Evolutionary conservation across 495 filamentous ascomycete species (phyloP).

Genomic region (Aspergillus diversus): DNA sequence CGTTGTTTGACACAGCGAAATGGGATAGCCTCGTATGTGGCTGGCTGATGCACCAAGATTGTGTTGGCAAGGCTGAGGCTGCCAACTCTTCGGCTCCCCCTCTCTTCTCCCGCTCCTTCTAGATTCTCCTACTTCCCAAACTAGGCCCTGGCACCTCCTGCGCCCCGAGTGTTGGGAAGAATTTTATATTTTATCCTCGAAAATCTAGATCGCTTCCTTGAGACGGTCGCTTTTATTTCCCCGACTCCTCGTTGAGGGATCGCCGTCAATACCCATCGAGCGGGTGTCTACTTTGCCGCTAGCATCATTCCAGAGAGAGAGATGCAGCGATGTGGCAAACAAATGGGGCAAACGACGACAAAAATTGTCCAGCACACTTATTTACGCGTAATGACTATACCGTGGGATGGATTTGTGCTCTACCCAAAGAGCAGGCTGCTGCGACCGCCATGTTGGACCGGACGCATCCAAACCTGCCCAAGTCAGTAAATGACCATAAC

Average conservation of each 20-base stretch:
- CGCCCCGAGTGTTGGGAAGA: too few species aligned
- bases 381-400: neutral
- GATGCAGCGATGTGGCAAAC: neutral
- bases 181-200: neutral
- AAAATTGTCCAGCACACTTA: neutral
- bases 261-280: too few species aligned
- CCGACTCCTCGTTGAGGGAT: neutral
- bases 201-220: neutral
- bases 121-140: too few species aligned
- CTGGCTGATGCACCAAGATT: neutral
- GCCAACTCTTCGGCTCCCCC: neutral
- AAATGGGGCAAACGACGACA: neutral
- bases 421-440: slow-evolving; percentile 5
- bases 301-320: neutral
- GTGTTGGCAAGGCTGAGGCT: neutral
- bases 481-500: neutral
- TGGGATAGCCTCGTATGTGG: neutral
- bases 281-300: neutral
- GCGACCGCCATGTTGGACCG: slow-evolving; percentile 4
- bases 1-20: neutral
- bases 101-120: too few species aligned
- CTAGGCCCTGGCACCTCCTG: too few species aligned
- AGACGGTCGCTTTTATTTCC: neutral
- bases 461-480: neutral
- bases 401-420: slow-evolving; percentile 3